Conservation (phyloP, 176 grass and related monocot genomes). For the Hyparrhenia diplandra region DNA sequence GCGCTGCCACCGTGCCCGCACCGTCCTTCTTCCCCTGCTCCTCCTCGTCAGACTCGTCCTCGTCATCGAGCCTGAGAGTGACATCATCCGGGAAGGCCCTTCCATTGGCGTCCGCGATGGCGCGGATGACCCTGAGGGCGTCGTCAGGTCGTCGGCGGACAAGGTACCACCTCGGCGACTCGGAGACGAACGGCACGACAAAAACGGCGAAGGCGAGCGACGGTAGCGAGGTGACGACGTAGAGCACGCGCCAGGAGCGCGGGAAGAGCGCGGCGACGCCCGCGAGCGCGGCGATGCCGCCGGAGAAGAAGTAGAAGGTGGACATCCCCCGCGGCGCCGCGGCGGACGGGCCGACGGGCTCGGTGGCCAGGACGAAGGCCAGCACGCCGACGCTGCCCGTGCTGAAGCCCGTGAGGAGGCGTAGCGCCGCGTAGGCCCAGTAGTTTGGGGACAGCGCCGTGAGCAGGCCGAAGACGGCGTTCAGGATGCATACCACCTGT, state of each 20-base stretch:
- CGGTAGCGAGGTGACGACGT: slow-evolving; percentile 67
- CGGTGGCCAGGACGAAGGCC: slow-evolving; percentile 82
- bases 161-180: slow-evolving; percentile 88
- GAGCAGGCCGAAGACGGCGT: slow-evolving; percentile 71
- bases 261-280: slow-evolving; percentile 61
- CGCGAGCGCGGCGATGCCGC: slow-evolving; percentile 61
- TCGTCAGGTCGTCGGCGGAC: slow-evolving; percentile 48
- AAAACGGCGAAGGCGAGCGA: slow-evolving; percentile 50
- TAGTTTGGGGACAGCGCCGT: slow-evolving; percentile 54
- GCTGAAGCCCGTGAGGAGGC: slow-evolving; percentile 88
- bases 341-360: slow-evolving; percentile 61
- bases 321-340: slow-evolving; percentile 66
- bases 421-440: slow-evolving; percentile 54
- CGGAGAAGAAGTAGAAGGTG: slow-evolving; percentile 87
- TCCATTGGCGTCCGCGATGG: slow-evolving; percentile 50
- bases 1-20: accelerated
- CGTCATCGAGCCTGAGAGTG: slow-evolving; percentile 53
- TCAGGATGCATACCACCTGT: slow-evolving; percentile 55
- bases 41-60: slow-evolving; percentile 44
- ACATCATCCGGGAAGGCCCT: slow-evolving; percentile 34
- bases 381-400: slow-evolving; percentile 72
- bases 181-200: slow-evolving; percentile 64
- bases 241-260: slow-evolving; percentile 62
- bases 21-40: neutral
- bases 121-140: slow-evolving; percentile 46